Base-by-base conservation (phyloP, 2,329 filamentous ascomycete genomes). In the Mycosphaerella arachidis region DNA sequence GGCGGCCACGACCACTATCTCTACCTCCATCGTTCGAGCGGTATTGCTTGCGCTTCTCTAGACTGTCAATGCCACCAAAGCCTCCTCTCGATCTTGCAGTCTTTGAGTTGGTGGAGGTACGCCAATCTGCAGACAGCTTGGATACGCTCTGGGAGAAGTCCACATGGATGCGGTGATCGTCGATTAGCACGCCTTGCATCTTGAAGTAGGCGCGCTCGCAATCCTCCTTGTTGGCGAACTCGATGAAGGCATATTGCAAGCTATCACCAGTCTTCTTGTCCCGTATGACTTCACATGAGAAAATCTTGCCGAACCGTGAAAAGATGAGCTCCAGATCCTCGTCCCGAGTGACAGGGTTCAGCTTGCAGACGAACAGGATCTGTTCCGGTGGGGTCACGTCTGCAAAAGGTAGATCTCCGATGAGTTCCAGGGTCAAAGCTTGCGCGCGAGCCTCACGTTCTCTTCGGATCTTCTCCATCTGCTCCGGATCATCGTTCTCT, bases 301-400 rank as follows among this genome's bases (percentile, higher is more conserved):
- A 75, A 46, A 99, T 96, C 71, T 89, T 93, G 67, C 94, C 94
- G 69, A 99, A 99, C 0, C 94, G 92, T 58, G 91, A 93, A 76
- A 99, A 99, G 64, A 99, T 97, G 65, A 97, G 83, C 73, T 97
- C 89, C 51, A 99, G 81, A 72, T 99, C 94, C 70, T 96, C 89
- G 71, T 97, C 93, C 71, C 91, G 89, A 9, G 94, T 99, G 51
- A 99, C 92, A 0, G 94, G 94, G 69, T 99, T 99, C 48, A 99
- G 82, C 74, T 99, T 99, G 87, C 94, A 99, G 48, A 99, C 92
- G 72, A 99, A 99, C 1, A 99, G 82, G 13, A 99, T 87, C 74
- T 99, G 97, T 77, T 99, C 94, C 0, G 94, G 94, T 4, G 94
- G 94, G 69, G 93, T 95, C 68, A 99, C 92, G 76, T 99, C 94